These are phyloP conservation scores for Ormosia semicastrata DNA, from an alignment of 306 rosid genomes.

Conservation along the genomic window DNA sequence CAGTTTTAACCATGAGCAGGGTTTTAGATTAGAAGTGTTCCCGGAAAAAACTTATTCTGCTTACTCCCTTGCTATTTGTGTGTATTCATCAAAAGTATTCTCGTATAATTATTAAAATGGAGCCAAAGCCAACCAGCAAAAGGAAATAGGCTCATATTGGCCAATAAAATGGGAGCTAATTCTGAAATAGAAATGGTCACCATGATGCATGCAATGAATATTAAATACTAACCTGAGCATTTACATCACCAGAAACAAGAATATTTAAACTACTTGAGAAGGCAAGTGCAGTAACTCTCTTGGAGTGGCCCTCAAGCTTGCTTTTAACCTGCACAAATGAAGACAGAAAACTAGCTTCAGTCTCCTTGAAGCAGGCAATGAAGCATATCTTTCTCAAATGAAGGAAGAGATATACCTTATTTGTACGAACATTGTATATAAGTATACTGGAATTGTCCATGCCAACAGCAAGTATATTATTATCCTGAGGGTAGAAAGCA, in stretches of 20 bases:
- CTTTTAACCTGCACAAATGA: slow-evolving; percentile 21
- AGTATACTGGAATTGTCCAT: slow-evolving; percentile 34
- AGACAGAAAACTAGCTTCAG: slow-evolving; percentile 1
- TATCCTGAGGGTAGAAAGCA: slow-evolving; percentile 33
- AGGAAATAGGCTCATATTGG: not conserved
- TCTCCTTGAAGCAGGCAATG: not conserved
- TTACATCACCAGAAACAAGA: slow-evolving; percentile 40
- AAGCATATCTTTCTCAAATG: not conserved
- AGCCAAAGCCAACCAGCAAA: not conserved
- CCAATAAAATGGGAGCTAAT: not conserved
- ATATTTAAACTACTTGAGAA: slow-evolving; percentile 27
- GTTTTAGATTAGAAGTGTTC: not conserved
- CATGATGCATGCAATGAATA: not conserved
- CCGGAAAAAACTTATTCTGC: not conserved
- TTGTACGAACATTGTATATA: slow-evolving; percentile 15
- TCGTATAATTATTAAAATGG: not conserved
- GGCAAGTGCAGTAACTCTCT: slow-evolving; percentile 40
- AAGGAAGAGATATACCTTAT: slow-evolving; percentile 19
- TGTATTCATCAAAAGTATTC: not conserved
- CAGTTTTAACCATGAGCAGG: not conserved
- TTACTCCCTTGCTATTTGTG: not conserved
- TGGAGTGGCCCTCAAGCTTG: slow-evolving; percentile 30
- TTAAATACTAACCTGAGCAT: slow-evolving; percentile 35
- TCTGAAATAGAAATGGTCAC: not conserved
- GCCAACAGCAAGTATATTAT: slow-evolving; percentile 42